Percentiles rank a stretch among this genome's conserved stretches.
phyloP scores from a whole-genome alignment of 345 rosid genomes.

The Alliaria petiolata region DNA sequence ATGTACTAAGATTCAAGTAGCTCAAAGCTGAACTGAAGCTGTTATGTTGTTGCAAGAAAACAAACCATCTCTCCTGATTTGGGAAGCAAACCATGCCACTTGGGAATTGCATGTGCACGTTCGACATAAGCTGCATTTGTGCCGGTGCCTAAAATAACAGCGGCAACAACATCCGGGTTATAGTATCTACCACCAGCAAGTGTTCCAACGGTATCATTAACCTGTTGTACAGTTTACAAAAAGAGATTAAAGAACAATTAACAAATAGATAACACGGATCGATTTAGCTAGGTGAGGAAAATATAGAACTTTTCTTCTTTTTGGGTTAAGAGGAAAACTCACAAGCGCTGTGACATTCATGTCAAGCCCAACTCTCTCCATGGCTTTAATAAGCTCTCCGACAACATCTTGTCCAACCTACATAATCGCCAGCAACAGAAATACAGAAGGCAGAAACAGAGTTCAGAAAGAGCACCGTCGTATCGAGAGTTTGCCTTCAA shows the following conservation, averaged over 20 bases:
- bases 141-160: slow-evolving; percentile 95
- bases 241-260: no score
- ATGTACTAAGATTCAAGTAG: not conserved
- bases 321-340: slow-evolving; percentile 24
- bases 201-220: slow-evolving; percentile 96
- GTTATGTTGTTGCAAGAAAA: not conserved
- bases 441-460: no score
- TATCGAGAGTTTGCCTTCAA: no score
- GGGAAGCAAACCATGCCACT: slow-evolving; percentile 84
- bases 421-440: slow-evolving; percentile 9
- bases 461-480: not conserved
- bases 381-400: slow-evolving; percentile 71
- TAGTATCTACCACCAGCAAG: slow-evolving; percentile 86
- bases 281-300: no score
- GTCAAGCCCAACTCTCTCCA: slow-evolving; percentile 73
- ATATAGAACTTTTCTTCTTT: not conserved
- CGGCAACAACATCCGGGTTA: slow-evolving; percentile 74
- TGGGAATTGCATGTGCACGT: slow-evolving; percentile 85
- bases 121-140: slow-evolving; percentile 98
- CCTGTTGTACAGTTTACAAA: slow-evolving; percentile 51
- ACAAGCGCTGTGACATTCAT: slow-evolving; percentile 94
- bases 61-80: slow-evolving; percentile 91
- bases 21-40: not conserved
- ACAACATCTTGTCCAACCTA: slow-evolving; percentile 94
- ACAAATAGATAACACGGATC: not conserved